These are phyloP conservation scores for Tetrahymena elliotti DNA, from an alignment of 73 alveolate species.

Conservation along the genomic window DNA sequence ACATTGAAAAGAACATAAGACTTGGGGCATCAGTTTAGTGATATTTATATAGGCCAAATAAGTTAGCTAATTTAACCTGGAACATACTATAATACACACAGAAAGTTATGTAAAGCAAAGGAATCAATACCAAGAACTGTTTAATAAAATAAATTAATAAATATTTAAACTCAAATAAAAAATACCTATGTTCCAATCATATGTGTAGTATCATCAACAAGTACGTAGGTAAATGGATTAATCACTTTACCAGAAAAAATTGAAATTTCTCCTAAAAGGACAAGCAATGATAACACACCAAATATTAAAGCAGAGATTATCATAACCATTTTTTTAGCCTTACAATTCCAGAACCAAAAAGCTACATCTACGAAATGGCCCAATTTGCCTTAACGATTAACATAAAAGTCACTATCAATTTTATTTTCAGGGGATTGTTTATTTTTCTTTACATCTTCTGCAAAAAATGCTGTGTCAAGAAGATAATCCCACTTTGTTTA, in stretches of 20 bases:
- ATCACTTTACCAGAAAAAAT: background rate
- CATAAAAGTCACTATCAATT: background rate
- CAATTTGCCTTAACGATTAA: background rate
- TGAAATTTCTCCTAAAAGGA: slow-evolving; percentile 3
- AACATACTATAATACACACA: slow-evolving; percentile 24
- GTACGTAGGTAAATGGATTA: background rate
- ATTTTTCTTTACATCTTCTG: background rate
- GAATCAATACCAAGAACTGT: background rate
- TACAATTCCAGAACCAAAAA: slow-evolving; percentile 19
- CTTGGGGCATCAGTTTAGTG: slow-evolving; percentile 45
- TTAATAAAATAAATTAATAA: background rate
- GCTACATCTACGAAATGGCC: background rate
- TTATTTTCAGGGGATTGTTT: background rate
- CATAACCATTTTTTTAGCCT: background rate
- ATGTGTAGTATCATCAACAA: background rate
- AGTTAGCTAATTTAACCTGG: slow-evolving; percentile 9
- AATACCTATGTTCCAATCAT: background rate
- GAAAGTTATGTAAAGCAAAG: slow-evolving; percentile 17
- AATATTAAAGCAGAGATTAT: background rate
- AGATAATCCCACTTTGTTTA: slow-evolving; percentile 5
- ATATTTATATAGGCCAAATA: slow-evolving; percentile 13
- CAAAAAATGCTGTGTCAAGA: background rate
- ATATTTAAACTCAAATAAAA: background rate
- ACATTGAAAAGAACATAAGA: slow-evolving; percentile 31
- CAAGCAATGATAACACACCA: background rate